Conservation (phyloP, 306 rosid species). For the Cicer judaicum region DNA sequence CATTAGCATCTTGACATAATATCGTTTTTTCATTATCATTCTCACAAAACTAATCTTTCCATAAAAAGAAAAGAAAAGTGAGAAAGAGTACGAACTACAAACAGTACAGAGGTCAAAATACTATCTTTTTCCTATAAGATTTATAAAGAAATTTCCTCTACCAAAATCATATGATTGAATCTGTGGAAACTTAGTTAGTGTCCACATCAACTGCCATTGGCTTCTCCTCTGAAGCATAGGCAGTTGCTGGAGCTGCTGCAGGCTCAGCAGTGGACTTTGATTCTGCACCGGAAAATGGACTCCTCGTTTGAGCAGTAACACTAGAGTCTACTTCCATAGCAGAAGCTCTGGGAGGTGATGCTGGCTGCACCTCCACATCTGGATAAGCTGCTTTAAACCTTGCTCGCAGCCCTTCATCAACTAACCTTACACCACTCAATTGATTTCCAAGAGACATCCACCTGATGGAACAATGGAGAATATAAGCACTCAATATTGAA, state of each 20-base stretch:
- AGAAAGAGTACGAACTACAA: conserved; percentile 16
- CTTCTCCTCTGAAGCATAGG: conserved; percentile 64
- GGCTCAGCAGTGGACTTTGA: conserved; percentile 57
- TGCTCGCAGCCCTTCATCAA: conserved; percentile 93
- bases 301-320: conserved; percentile 58
- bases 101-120: conserved; percentile 28
- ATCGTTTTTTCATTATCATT: conserved; percentile 6
- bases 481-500: background rate
- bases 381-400: conserved; percentile 99
- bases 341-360: conserved; percentile 87
- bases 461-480: conserved; percentile 52
- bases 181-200: conserved; percentile 47
- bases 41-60: conserved; percentile 20
- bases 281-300: conserved; percentile 62
- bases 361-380: conserved; percentile 90
- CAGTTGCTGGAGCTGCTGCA: conserved; percentile 54
- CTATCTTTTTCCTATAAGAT: conserved; percentile 32
- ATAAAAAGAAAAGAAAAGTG: background rate
- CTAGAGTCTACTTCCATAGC: conserved; percentile 76
- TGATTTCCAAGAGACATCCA: conserved; percentile 99
- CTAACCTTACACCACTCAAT: conserved; percentile 84
- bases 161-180: conserved; percentile 35
- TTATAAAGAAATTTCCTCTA: conserved; percentile 9
- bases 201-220: conserved; percentile 61
- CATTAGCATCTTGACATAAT: conserved; percentile 25